Evolutionary conservation across 2,329 filamentous ascomycete genomes (phyloP), one percentile per base, ranked within the genome.

Genomic region (Graphium sp.): DNA sequence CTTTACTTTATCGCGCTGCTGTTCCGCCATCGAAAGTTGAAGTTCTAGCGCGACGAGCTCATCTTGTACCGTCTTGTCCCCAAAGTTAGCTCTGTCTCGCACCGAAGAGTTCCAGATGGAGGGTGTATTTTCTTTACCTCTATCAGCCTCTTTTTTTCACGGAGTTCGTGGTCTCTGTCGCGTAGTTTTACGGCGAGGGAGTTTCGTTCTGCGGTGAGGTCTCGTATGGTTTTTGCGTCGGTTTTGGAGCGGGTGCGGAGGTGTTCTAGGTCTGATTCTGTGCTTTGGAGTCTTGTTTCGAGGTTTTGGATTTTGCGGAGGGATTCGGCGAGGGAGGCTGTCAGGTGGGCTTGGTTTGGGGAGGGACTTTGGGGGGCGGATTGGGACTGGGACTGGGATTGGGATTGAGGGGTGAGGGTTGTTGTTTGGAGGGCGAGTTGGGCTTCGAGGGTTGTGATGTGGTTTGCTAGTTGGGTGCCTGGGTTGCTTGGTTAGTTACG

Each of bases 11-110:
- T 76, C 72, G 17, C 67, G 62, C 44, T 73, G 71, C 47, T 85
- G 69, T 48, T 91, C 84, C 4, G 77, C 74, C 59, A 94, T 70
- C 40, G 89, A 84, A 24, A 94, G 62, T 50, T 95, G 80, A 38
- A 95, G 60, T 39, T 85, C 85, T 26, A 94, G 55, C 1, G 82
- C 76, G 28, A 92, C 74, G 52, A 93, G 75, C 50, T 98, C 89
- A 51, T 94, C 85, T 54, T 95, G 87, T 30, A 93, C 75, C 11
- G n/a, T 8, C 18, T 10, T 7, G 12, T 14, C 11, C 18, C 16
- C 11, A 9, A 6, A 7, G 7, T n/a, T 22, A 10, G 4, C 18
- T 16, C 11, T 6, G 18, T 26, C 10, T 11, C 9, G 5, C 5
- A 22, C 16, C n/a, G 6, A 21, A 15, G 10, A 13, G 18, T 15